phyloP scores from a whole-genome alignment of 2,329 filamentous ascomycete genomes.

The Hortaea werneckii region DNA sequence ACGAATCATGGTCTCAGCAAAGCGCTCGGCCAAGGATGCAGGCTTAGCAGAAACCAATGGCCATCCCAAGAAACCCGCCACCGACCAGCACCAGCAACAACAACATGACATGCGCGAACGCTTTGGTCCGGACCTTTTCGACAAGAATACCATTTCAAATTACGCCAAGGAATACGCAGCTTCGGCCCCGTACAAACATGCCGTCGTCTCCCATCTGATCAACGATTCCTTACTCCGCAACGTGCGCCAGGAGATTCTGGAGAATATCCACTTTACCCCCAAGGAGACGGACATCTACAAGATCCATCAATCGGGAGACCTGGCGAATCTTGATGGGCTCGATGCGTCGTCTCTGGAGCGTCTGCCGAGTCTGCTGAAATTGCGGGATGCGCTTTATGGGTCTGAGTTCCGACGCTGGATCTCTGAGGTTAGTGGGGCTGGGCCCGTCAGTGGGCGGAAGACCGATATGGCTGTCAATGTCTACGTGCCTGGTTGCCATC shows the following conservation, averaged over 20 bases:
- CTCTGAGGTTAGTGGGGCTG: conserved; percentile 73
- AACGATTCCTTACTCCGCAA: conserved; percentile 70
- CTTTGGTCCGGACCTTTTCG: conserved; percentile 59
- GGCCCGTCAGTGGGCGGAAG: conserved; percentile 80
- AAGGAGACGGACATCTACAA: conserved; percentile 99
- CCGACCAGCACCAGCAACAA: conserved; percentile 16
- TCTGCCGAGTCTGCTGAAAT: conserved; percentile 75
- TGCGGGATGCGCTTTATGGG: conserved; percentile 94
- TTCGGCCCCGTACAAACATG: conserved; percentile 75
- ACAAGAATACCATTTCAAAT: conserved; percentile 44
- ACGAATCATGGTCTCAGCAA: no score
- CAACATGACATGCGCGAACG: conserved; percentile 37
- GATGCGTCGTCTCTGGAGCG: conserved; percentile 76
- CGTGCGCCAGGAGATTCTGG: conserved; percentile 79
- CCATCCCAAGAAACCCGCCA: conserved; percentile 28
- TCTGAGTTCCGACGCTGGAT: conserved; percentile 81
- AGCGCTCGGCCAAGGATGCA: background rate
- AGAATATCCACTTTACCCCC: conserved; percentile 88
- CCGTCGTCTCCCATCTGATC: conserved; percentile 74
- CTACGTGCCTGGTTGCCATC: conserved; percentile 90
- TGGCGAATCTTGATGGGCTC: conserved; percentile 91
- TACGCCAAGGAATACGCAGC: conserved; percentile 54
- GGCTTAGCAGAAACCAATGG: background rate
- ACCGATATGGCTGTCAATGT: conserved; percentile 99
- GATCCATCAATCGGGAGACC: conserved; percentile 95